Evolutionary conservation across 2,329 filamentous ascomycete genomes (phyloP), one percentile per base, ranked within the genome.

Genomic region (Scleromitrula shiraiana): DNA sequence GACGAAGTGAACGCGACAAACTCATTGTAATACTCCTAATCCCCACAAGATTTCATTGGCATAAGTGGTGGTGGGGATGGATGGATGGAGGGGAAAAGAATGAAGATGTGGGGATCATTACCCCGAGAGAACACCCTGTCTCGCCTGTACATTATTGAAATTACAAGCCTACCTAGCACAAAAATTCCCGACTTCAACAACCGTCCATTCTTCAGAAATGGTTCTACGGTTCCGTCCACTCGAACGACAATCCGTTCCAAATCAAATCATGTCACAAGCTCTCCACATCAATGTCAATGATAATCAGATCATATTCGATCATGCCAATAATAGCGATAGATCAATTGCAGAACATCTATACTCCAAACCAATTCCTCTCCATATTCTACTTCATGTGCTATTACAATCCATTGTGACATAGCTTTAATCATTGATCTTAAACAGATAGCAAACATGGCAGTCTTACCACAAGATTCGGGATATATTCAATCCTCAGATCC

Each of bases 401-500:
- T 20, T 36, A 7, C n/a, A 10, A 36, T n/a, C 30, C 14, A 17
- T 43, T 22, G 45, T 42, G 46, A 20, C 32, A 43, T 33, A 39
- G 46, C n/a, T 29, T 30, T 15, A 19, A n/a, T 19, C 9, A 10
- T 26, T n/a, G n/a, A n/a, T n/a, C 12, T 5, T 14, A 41, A 23
- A 46, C 19, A 19, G 46, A n/a, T 3, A 50, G 45, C 41, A 56
- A 51, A 29, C 9, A 59, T 59, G 56, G 48, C 54, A 47, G 53
- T 52, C 45, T 14, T 41, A 35, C 59, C 58, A 12, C 30, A 52
- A 15, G 52, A 53, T 14, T 59, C 58, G 1, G 59, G 59, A 44
- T 60, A 59, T 30, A 50, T 60, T 5, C 56, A 56, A 42, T 39
- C 44, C 23, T 56, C 38, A 36, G 59, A 61, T 46, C 59, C 58